A percentile compares a stretch with the other conserved stretches of the same genome.
These are phyloP conservation scores for Ichthyophonus hoferi DNA, from an alignment of 208 protist genomes.

Conservation along the genomic window DNA sequence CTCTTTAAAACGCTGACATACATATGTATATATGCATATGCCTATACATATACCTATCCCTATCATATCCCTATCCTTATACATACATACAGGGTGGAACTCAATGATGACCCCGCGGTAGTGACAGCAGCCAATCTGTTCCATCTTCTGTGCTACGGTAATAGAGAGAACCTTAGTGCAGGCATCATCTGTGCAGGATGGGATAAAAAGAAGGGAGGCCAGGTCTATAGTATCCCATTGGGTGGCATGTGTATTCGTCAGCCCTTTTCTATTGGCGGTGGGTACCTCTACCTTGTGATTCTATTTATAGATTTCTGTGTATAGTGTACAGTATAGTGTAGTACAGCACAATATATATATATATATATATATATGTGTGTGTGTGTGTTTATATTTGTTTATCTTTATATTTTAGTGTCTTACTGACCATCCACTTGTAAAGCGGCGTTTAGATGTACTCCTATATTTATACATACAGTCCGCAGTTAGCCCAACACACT, in stretches of 20 bases:
- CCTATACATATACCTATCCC: not conserved
- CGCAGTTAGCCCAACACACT: no score
- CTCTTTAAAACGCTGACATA: not conserved
- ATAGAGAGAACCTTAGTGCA: constrained; percentile 61
- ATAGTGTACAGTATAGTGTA: no score
- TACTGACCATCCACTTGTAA: not conserved
- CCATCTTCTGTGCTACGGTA: constrained; percentile 58
- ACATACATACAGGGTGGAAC: constrained; percentile 41
- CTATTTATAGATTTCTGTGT: no score
- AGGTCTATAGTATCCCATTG: constrained; percentile 60
- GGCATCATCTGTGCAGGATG: constrained; percentile 68
- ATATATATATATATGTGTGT: not conserved
- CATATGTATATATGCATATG: constrained; percentile 12
- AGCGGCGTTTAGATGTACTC: not conserved
- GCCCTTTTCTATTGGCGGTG: constrained; percentile 61
- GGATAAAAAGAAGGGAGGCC: constrained; percentile 56
- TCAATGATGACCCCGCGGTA: constrained; percentile 55
- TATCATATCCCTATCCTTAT: constrained; percentile 3
- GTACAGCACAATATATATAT: not conserved
- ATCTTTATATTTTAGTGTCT: not conserved
- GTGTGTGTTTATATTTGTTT: not conserved
- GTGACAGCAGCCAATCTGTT: constrained; percentile 58
- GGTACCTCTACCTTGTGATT: constrained; percentile 13
- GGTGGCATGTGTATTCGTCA: constrained; percentile 52
- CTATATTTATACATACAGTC: no score